Percentiles rank a stretch among this genome's conserved stretches.
Conservation (phyloP, 345 rosid species). For the Turnera subulata region DNA sequence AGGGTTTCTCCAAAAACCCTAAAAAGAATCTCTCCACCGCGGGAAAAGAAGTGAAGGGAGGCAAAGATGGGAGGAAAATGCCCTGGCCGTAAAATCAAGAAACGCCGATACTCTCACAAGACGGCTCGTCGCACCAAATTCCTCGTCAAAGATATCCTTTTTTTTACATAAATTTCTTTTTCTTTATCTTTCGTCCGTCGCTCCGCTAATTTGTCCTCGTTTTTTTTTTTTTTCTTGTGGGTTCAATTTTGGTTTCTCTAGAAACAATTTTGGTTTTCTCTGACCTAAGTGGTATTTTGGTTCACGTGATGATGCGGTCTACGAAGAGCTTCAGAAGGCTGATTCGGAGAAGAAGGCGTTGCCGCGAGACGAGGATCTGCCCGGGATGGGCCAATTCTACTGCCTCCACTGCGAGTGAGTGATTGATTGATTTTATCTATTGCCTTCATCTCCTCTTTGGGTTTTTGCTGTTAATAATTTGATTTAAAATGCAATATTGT, state of each 20-base stretch:
- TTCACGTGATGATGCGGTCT: constrained; percentile 81
- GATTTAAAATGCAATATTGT: no score
- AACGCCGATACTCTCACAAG: constrained; percentile 89
- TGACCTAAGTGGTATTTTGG: constrained; percentile 24
- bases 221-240: background rate
- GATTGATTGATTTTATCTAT: background rate
- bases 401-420: constrained; percentile 96
- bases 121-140: constrained; percentile 83
- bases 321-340: constrained; percentile 68
- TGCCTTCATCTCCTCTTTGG: background rate
- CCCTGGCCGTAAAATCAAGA: constrained; percentile 75
- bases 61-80: constrained; percentile 28
- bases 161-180: background rate
- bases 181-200: background rate
- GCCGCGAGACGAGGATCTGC: constrained; percentile 80
- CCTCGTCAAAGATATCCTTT: constrained; percentile 77
- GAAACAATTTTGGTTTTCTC: constrained; percentile 13
- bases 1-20: background rate
- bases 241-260: no score
- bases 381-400: constrained; percentile 98
- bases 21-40: constrained; percentile 4
- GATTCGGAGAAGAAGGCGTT: constrained; percentile 44
- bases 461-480: no score
- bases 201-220: background rate
- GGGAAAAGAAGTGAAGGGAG: no score